Evolutionary conservation across 1,284 basidiomycete genomes (phyloP), one percentile per base, ranked within the genome.

Genomic region (Stereum hirsutum): DNA sequence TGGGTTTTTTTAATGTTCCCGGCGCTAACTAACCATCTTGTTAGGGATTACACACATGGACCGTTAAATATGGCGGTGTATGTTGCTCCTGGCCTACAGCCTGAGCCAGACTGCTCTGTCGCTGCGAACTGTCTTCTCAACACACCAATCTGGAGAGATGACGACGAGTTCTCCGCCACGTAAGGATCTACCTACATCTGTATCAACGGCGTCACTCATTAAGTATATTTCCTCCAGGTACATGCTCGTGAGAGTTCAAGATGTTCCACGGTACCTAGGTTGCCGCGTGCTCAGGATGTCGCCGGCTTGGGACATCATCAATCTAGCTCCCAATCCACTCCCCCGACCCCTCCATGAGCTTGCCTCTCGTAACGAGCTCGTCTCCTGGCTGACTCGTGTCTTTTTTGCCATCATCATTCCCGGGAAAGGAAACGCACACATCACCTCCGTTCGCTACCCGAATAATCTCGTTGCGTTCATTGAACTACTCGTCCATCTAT

Each of bases 311-410:
- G 38, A 17, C 15, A 15, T 24, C 14, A 26, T 39, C n/a, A 39
- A 48, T 12, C 37, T 50, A 1, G 42, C 49, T 3, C 46, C 48
- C 0, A 42, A 52, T 40, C 47, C 54, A 4, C 51, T 54, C 20
- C 47, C 60, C 20, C 51, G 51, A 2, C 57, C 58, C 0, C 49
- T 63, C 23, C 41, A 53, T 10, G 42, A 55, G 21, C 53, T 67
- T 11, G 59, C 60, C 0, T 59, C 60, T 8, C 57, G 58, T 42
- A 53, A 54, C 33, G 56, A 64, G 44, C 54, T 62, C 33, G 52
- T 45, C 14, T 53, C 57, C 19, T 70, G 67, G 66, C 60, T 70
- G 43, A 59, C 60, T n/a, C 54, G 60, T 42, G 52, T 63, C 31
- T 55, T 66, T 40, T 56, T 69, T 43, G 59, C 56, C 48, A 61